Base-by-base conservation (phyloP, 495 filamentous ascomycete species). In the Tuber microsphaerosporum region DNA sequence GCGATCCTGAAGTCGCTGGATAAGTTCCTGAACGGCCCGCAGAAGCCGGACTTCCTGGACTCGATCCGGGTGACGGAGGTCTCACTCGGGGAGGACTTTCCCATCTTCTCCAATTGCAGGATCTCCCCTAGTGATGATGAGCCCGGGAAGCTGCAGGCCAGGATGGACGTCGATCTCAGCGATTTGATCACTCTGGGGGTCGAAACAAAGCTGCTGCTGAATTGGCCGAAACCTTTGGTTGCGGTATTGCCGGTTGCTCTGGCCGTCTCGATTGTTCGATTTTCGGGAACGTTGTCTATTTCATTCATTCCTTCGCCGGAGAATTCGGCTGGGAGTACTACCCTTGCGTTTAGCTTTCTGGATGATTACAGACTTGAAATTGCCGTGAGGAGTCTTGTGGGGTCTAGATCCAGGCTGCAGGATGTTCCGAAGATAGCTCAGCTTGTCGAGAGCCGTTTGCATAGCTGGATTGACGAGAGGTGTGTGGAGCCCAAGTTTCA, bases 371-470 rank as follows among this genome's bases (percentile, higher is more conserved):
- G 94, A 4, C 89, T 99, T 22, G 95, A 98, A 81, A 91, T 99
- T 61, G 92, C 90, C 16, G 93, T 97, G 42, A 90, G 93, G 70
- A 95, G 92, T 61, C 89, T 98, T 37, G 90, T 99, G n/a, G 95
- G 95, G 44, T 94, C 92, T 44, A 90, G 96, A 43, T 93, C 91
- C 48, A 86, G 96, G 31, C 85, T 99, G 17, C 94, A 97, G 83
- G 96, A 99, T 85, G 93, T 99, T 19, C 95, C 95, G 17, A 99
- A 99, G 83, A 96, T 99, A 71, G 96, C 96, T 0, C 94, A 97
- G 82, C 87, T 99, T 5, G 91, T 99, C 56, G 95, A 99, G 84
- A 90, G 90, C 8, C 88, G 94, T 12, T 87, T 99, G 10, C 95
- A 98, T 82, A 89, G 91, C 41, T 99, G 95, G 95, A 97, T 99